Evolutionary conservation across 208 protist species (phyloP).

Genomic region (Leishmania tropica): DNA sequence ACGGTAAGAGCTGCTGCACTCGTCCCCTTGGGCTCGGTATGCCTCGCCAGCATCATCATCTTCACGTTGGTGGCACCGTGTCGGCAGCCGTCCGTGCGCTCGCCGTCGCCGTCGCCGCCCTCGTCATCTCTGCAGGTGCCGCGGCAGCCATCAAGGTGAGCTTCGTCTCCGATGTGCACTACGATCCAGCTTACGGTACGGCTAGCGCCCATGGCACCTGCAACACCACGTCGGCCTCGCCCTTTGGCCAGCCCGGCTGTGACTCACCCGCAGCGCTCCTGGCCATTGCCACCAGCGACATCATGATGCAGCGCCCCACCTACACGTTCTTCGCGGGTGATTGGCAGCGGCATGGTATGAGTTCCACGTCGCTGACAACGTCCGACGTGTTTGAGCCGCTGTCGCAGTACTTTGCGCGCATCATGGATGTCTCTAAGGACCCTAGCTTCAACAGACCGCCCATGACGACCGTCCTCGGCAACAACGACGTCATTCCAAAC

Average conservation of each 20-base stretch:
- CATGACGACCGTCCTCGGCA: conserved; percentile 46
- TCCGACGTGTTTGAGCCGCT: conserved; percentile 23
- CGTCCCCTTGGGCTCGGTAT: neutral
- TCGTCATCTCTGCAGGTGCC: neutral
- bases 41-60: neutral
- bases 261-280: conserved; percentile 59
- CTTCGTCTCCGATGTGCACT: conserved; percentile 78
- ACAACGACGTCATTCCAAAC: conserved; percentile 82
- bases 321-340: conserved; percentile 66
- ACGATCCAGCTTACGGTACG: conserved; percentile 68
- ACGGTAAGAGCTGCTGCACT: neutral
- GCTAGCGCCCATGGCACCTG: conserved; percentile 40
- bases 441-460: conserved; percentile 4
- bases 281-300: conserved; percentile 39
- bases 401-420: conserved; percentile 19
- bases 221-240: conserved; percentile 14
- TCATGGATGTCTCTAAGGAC: neutral
- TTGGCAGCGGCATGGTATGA: conserved; percentile 71
- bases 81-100: conserved; percentile 2
- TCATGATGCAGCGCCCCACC: conserved; percentile 27
- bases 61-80: neutral
- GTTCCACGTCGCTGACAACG: conserved; percentile 20
- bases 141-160: conserved; percentile 35
- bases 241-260: conserved; percentile 43
- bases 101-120: conserved; percentile 3